Evolutionary conservation across 306 rosid species (phyloP).

Genomic region (Biancaea sappan): DNA sequence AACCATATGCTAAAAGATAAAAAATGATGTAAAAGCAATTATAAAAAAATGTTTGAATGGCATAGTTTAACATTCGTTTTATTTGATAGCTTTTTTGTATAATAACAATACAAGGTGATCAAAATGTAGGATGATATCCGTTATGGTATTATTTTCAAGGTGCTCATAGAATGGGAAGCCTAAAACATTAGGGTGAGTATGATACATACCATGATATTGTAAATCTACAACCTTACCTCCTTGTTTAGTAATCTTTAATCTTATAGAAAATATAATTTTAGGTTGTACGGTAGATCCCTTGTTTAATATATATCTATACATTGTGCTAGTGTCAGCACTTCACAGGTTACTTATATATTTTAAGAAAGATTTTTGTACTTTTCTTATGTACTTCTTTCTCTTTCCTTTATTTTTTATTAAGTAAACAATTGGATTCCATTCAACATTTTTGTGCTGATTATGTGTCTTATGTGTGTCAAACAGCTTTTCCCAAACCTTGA

Average conservation of each 20-base stretch:
- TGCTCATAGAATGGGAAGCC: background rate
- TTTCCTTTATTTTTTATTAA: background rate
- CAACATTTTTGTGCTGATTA: constrained; percentile 33
- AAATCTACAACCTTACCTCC: background rate
- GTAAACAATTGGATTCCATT: constrained; percentile 11
- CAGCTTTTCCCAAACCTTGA: constrained; percentile 96
- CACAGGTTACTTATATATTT: background rate
- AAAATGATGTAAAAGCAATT: background rate
- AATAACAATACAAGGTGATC: background rate
- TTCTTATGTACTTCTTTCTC: background rate
- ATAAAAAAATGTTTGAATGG: background rate
- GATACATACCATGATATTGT: background rate
- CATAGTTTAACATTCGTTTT: background rate
- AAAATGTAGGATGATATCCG: background rate
- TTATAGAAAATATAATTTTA: background rate
- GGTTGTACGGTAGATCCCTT: background rate
- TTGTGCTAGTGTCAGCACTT: background rate
- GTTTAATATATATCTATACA: background rate
- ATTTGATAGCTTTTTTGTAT: background rate
- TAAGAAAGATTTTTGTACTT: background rate
- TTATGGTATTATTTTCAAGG: background rate
- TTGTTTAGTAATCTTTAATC: background rate
- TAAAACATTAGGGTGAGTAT: background rate
- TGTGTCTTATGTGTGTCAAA: constrained; percentile 37
- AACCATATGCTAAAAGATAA: background rate